phyloP scores from a whole-genome alignment of 192 early-diverging fungal genomes.

The Backusella parvicylindrica region DNA sequence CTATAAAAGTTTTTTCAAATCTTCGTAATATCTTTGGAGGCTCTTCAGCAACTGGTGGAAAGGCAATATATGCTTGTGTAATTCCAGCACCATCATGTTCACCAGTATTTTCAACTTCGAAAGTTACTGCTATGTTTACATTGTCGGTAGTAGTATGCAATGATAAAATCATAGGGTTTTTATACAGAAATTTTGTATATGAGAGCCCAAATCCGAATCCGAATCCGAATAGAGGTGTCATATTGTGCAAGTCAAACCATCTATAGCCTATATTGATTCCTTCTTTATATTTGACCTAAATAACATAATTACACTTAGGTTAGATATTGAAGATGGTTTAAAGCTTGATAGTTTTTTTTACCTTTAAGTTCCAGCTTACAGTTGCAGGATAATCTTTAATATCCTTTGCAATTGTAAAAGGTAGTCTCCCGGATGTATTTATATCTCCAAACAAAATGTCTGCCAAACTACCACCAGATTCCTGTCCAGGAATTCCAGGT shows the following conservation, averaged over 20 bases:
- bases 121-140: slow-evolving; percentile 23
- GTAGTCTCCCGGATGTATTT: slow-evolving; percentile 56
- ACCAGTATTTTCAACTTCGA: slow-evolving; percentile 33
- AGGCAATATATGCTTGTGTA: slow-evolving; percentile 37
- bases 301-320: background rate
- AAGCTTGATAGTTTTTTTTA: background rate
- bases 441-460: slow-evolving; percentile 65
- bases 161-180: slow-evolving; percentile 12
- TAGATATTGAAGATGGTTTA: background rate
- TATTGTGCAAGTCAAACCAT: slow-evolving; percentile 39
- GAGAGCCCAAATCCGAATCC: slow-evolving; percentile 62
- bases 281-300: slow-evolving; percentile 53
- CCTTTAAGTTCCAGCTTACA: background rate
- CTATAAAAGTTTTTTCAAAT: slow-evolving; percentile 26
- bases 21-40: slow-evolving; percentile 30
- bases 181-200: slow-evolving; percentile 58
- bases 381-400: slow-evolving; percentile 37
- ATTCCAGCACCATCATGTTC: slow-evolving; percentile 34
- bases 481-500: slow-evolving; percentile 61
- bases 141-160: background rate
- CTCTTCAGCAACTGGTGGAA: slow-evolving; percentile 36
- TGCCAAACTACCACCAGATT: slow-evolving; percentile 60
- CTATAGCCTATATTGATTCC: slow-evolving; percentile 56
- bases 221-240: slow-evolving; percentile 53
- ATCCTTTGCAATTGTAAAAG: slow-evolving; percentile 52